A percentile compares a stretch with the other conserved stretches of the same genome.
Conservation (phyloP, 164 flowering plant genomes). For the Liriodendron chinense region DNA sequence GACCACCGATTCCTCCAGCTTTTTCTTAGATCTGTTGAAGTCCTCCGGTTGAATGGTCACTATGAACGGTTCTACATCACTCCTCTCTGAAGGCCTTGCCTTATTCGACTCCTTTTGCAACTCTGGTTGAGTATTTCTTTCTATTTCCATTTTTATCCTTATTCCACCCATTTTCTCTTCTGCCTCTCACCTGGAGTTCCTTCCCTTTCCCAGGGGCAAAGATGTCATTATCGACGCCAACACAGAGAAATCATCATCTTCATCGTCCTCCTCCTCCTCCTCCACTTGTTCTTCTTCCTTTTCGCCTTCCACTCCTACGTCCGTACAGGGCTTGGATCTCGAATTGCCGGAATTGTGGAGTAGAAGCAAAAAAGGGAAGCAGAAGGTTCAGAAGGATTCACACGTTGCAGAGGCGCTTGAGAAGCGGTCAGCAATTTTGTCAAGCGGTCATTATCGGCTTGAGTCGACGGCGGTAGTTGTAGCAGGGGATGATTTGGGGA, state of each 20-base stretch:
- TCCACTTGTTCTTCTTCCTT: conserved; percentile 17
- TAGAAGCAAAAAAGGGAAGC: conserved; percentile 72
- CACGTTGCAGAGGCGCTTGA: conserved; percentile 83
- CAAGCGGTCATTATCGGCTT: conserved; percentile 85
- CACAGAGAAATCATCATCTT: conserved; percentile 18
- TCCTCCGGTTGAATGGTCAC: too few species aligned
- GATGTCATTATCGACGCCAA: conserved; percentile 19
- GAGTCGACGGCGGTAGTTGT: conserved; percentile 49
- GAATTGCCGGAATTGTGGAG: conserved; percentile 80
- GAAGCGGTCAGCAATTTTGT: conserved; percentile 84
- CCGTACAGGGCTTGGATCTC: conserved; percentile 72
- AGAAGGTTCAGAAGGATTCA: conserved; percentile 55
- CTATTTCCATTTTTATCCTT: conserved; percentile 27
- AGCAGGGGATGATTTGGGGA: conserved; percentile 38
- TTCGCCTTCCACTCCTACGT: background rate
- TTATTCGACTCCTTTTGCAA: too few species aligned
- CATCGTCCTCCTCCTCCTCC: conserved; percentile 26
- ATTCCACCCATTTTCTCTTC: conserved; percentile 2
- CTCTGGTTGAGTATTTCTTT: conserved; percentile 3
- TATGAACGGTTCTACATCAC: too few species aligned
- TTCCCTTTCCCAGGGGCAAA: background rate
- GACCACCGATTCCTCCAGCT: too few species aligned
- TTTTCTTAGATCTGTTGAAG: too few species aligned
- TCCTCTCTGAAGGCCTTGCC: too few species aligned
- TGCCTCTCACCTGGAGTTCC: background rate